Evolutionary conservation across 345 rosid species (phyloP).

Genomic region (Streptanthus diversifolius): DNA sequence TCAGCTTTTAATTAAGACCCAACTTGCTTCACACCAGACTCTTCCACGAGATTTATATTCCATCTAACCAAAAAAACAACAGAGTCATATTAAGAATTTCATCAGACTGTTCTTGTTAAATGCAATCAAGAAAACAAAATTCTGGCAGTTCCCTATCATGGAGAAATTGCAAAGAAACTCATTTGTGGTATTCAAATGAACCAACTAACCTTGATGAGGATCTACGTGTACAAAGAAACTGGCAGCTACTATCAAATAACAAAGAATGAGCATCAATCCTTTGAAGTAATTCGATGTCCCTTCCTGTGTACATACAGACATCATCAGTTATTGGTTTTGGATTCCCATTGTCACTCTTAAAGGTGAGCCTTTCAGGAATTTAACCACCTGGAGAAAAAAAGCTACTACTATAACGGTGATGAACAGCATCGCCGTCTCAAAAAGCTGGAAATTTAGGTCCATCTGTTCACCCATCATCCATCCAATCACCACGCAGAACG

Average conservation of each 20-base stretch:
- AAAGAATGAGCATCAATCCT: slow-evolving; percentile 84
- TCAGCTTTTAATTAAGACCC: slow-evolving; percentile 17
- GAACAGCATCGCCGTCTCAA: slow-evolving; percentile 86
- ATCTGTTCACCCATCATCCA: slow-evolving; percentile 81
- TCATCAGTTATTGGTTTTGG: not conserved
- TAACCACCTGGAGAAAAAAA: slow-evolving; percentile 69
- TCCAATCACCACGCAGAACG: slow-evolving; percentile 77
- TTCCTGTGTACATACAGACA: slow-evolving; percentile 46
- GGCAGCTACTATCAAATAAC: slow-evolving; percentile 72
- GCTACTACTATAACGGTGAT: slow-evolving; percentile 80
- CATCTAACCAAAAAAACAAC: slow-evolving; percentile 13
- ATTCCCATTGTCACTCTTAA: not conserved
- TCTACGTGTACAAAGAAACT: slow-evolving; percentile 88
- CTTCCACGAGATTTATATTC: slow-evolving; percentile 16
- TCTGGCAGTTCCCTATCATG: not conserved
- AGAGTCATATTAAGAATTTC: not conserved
- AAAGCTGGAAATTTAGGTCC: slow-evolving; percentile 86
- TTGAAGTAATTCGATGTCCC: slow-evolving; percentile 85
- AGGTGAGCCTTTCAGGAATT: not conserved
- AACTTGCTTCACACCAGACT: slow-evolving; percentile 29
- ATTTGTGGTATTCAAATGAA: not conserved
- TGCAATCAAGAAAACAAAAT: not conserved
- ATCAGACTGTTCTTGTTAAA: not conserved
- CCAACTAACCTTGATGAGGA: slow-evolving; percentile 35
- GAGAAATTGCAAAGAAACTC: not conserved